Evolutionary conservation across 164 flowering plant species (phyloP), one percentile per base, ranked within the genome.

Genomic region (Vitis rotundifolia): DNA sequence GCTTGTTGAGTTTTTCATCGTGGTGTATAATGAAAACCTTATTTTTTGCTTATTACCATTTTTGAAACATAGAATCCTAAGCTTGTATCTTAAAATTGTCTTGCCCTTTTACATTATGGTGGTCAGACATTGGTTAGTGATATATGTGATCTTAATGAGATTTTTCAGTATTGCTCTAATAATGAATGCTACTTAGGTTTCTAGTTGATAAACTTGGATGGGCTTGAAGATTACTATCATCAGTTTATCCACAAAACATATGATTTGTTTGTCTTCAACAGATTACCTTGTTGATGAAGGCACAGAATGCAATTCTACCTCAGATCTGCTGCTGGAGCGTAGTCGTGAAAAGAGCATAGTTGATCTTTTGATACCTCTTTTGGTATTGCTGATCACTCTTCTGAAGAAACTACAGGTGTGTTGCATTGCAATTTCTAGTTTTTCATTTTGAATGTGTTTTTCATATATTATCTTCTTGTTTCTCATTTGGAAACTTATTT

Each of bases 261-360:
- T 49, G 53, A 56, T 73, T 28, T 15, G 56, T 63, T 73, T 15
- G 2, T 37, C 67, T 77, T 70, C 37, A 62, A 62, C 84, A 96
- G 99, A 93, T 82, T 96, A 93, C 80, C 97, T 96, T 67, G 95
- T 96, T 72, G 99, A 96, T 82, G 99, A 96, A 78, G 97, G 97
- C 66, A 87, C 88, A 28, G 98, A 93, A 70, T 77, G 91, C 85
- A 93, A 88, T 78, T 85, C 97, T 62, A 89, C 94, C 22, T 86
- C 97, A 68, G 98, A 93, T 82, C 76, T 96, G 64, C 78, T 96
- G 13, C 72, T 85, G 78, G 99, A 93, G 75, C 93, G 99, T 57
- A 90, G 86, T 76, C 95, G 95, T 68, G 98, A 96, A 71, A 91
- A 90, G 78, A 84, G 89, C 77, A 54, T 96, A 16, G 78, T 90